Base-by-base conservation (phyloP, 495 filamentous ascomycete genomes). In the Oleoguttula mirabilis region DNA sequence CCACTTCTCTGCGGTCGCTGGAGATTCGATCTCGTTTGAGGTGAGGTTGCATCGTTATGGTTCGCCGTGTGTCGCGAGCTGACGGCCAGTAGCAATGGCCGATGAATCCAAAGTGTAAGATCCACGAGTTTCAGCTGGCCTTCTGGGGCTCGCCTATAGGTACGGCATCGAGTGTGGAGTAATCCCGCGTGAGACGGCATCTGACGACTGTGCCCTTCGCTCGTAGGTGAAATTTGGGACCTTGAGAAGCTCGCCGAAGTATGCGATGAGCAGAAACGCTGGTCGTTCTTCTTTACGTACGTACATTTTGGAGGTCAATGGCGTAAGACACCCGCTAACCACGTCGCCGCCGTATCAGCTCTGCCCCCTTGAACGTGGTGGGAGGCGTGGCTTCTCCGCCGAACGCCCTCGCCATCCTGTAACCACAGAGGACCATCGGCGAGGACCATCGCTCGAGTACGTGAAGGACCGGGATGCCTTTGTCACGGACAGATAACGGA, bases 141-240 rank as follows among this genome's bases (percentile, higher is more conserved):
- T 56, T 77, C 47, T 84, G 80, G 68, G 82, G 70, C 0, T 67
- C 67, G 54, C 73, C 73, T 12, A 48, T 77, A 38, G n/a, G n/a
- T n/a, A n/a, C n/a, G n/a, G n/a, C n/a, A n/a, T n/a, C n/a, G n/a
- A n/a, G n/a, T n/a, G n/a, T n/a, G n/a, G n/a, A n/a, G n/a, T n/a
- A n/a, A n/a, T n/a, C n/a, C n/a, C n/a, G n/a, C n/a, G n/a, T n/a
- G n/a, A n/a, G n/a, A n/a, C n/a, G n/a, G n/a, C n/a, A n/a, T n/a
- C n/a, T n/a, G n/a, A n/a, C n/a, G n/a, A n/a, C n/a, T n/a, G n/a
- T n/a, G n/a, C n/a, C n/a, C n/a, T n/a, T n/a, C n/a, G n/a, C n/a
- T n/a, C n/a, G n/a, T n/a, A n/a, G 73, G 73, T 6, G 73, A 77
- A 59, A 75, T 77, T 69, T 64, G 71, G 50, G 71, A 76, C 65